phyloP scores from a whole-genome alignment of 2,329 filamentous ascomycete species.

The Elsinoe perseae region DNA sequence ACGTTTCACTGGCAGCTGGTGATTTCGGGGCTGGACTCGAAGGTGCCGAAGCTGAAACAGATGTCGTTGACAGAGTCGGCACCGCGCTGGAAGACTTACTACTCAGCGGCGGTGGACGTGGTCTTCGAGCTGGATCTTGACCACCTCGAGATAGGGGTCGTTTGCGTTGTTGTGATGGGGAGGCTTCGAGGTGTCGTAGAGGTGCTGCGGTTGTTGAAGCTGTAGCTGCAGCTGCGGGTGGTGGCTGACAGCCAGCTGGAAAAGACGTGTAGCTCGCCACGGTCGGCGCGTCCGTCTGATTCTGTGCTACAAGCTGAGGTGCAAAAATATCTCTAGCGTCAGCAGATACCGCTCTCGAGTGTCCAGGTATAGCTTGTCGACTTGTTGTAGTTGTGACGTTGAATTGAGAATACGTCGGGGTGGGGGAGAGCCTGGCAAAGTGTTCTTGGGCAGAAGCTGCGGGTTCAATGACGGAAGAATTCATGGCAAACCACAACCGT shows the following conservation, averaged over 20 bases:
- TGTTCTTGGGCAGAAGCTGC: not conserved
- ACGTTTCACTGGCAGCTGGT: slow-evolving; percentile 13
- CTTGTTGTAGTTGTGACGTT: not conserved
- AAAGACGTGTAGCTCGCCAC: slow-evolving; percentile 13
- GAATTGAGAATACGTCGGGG: not conserved
- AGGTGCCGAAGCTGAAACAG: slow-evolving; percentile 18
- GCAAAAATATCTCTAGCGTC: not conserved
- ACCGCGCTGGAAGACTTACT: slow-evolving; percentile 38
- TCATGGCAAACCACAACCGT: slow-evolving; percentile 4
- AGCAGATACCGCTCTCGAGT: not conserved
- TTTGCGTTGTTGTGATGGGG: slow-evolving; percentile 13
- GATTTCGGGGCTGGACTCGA: slow-evolving; percentile 7
- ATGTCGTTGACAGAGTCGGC: slow-evolving; percentile 35
- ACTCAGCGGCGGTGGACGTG: slow-evolving; percentile 23
- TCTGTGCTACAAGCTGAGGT: not conserved
- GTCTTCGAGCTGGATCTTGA: slow-evolving; percentile 16
- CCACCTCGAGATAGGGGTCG: slow-evolving; percentile 13
- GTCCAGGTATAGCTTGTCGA: not conserved
- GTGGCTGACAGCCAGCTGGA: slow-evolving; percentile 13
- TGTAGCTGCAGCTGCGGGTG: slow-evolving; percentile 1
- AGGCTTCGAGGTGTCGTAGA: not conserved
- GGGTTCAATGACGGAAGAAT: slow-evolving; percentile 12
- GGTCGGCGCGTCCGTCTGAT: slow-evolving; percentile 3
- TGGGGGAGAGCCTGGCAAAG: not conserved
- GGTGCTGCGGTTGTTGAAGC: not conserved